phyloP scores from a whole-genome alignment of 1,284 basidiomycete genomes.

The Boletellus deceptivus region DNA sequence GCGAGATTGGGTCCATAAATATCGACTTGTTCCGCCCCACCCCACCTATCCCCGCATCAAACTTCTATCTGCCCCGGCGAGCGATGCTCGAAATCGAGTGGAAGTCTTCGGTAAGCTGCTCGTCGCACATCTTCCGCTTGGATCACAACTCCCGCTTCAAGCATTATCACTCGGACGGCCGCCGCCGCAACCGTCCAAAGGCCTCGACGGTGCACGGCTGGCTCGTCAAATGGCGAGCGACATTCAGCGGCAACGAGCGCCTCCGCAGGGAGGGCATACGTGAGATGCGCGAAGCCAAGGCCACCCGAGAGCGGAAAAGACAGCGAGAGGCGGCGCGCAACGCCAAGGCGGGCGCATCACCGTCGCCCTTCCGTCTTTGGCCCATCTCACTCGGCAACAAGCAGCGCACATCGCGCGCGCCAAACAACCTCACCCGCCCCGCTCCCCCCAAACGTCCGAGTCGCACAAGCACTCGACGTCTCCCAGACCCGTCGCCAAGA shows the following conservation, averaged over 20 bases:
- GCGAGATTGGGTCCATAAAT: conserved; percentile 24
- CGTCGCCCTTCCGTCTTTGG: conserved; percentile 15
- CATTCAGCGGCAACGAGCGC: conserved; percentile 62
- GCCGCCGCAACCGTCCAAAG: conserved; percentile 47
- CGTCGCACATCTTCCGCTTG: conserved; percentile 4
- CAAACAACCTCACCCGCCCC: conserved; percentile 3
- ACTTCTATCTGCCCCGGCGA: conserved; percentile 6
- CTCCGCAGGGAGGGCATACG: conserved; percentile 47
- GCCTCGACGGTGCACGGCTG: conserved; percentile 72
- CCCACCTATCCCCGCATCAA: conserved; percentile 9
- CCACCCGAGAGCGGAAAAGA: conserved; percentile 24
- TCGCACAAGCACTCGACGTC: conserved; percentile 12
- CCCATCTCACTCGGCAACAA: conserved; percentile 20
- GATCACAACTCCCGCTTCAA: conserved; percentile 6
- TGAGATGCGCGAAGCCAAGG: conserved; percentile 57
- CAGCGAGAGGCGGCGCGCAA: conserved; percentile 22
- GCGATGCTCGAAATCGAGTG: conserved; percentile 40
- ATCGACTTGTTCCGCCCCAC: conserved; percentile 5
- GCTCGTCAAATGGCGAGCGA: conserved; percentile 77
- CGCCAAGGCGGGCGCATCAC: conserved; percentile 16
- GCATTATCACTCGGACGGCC: conserved; percentile 50
- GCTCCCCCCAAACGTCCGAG: conserved; percentile 14
- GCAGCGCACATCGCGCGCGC: conserved; percentile 9
- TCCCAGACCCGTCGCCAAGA: conserved; percentile 18
- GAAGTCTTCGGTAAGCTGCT: conserved; percentile 36